Base-by-base conservation (phyloP, 1,284 basidiomycete species). In the Cryptococcus sp. region DNA sequence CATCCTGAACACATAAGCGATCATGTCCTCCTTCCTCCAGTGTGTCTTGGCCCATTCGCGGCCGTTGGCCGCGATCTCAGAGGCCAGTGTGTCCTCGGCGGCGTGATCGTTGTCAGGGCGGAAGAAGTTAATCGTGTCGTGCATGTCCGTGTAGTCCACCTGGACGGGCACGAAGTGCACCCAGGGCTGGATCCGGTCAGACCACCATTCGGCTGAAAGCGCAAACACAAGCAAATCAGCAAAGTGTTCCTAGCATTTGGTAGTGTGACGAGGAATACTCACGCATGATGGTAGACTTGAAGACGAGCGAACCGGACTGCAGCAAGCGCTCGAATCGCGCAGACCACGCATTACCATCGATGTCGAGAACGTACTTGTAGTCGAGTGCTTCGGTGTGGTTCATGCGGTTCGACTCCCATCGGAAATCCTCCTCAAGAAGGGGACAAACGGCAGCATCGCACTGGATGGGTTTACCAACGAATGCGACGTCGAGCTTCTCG, bases 21-120 rank as follows among this genome's bases (percentile, higher is more conserved):
- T 80, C 73, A 88, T 77, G 67, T 88, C 86, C 62, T 85, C 83
- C 54, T 77, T 78, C 50, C 86, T 79, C 85, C 85, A 88, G 66
- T 81, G 85, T 0, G 65, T 78, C 55, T 78, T 76, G 62, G 84
- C 85, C 86, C 86, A 88, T 19, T 79, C 66, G 43, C 81, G 77
- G 0, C 85, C 86, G 0, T 80, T 80, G 3, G 69, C 59, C 0
- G 84, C 86, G 50, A 88, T 87, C 65, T 81, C 79, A n/a, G 74
- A 69, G 0, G 82, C 86, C 43, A 86, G 62, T 0, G 80, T 77
- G 52, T 86, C 84, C 53, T 85, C 84, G 0, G 72, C 82, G 65
- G 67, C 25, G 58, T 60, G 65, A 70, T 70, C 57, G 78, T 78
- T 13, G 13, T 35, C 30, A 35, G 30, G 30, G 13, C 30, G 30